A percentile compares a stretch with the other conserved stretches of the same genome.
These are phyloP conservation scores for Metschnikowia henanensis DNA, from an alignment of 805 yeast genomes.

Conservation along the genomic window DNA sequence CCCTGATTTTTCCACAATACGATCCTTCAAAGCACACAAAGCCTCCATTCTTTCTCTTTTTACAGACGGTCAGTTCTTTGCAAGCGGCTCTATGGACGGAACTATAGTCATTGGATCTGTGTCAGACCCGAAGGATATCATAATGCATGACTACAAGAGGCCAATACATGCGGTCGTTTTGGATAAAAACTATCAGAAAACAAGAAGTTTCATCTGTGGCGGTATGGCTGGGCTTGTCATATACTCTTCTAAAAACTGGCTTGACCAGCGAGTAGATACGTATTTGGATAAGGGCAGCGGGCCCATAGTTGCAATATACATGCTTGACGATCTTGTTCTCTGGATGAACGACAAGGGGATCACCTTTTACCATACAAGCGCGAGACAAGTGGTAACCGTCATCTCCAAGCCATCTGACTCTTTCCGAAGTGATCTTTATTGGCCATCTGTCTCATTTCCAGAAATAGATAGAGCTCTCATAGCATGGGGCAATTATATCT, in stretches of 20 bases:
- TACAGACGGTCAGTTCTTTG: slow-evolving; percentile 72
- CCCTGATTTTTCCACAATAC: slow-evolving; percentile 56
- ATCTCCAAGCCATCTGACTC: slow-evolving; percentile 56
- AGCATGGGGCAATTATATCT: slow-evolving; percentile 82
- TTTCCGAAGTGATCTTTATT: slow-evolving; percentile 73
- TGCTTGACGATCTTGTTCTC: slow-evolving; percentile 62
- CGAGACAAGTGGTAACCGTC: slow-evolving; percentile 48
- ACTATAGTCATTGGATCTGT: slow-evolving; percentile 81
- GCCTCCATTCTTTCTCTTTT: slow-evolving; percentile 78
- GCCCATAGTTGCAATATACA: slow-evolving; percentile 66
- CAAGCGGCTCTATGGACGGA: slow-evolving; percentile 93
- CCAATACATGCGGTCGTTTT: slow-evolving; percentile 88
- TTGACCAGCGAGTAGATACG: slow-evolving; percentile 76
- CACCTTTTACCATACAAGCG: slow-evolving; percentile 57
- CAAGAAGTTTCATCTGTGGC: slow-evolving; percentile 76
- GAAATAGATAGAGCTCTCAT: slow-evolving; percentile 67
- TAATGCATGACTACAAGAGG: slow-evolving; percentile 78
- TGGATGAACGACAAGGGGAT: slow-evolving; percentile 90
- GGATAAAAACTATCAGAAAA: slow-evolving; percentile 62
- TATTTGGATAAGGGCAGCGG: slow-evolving; percentile 60
- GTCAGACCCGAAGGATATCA: slow-evolving; percentile 57
- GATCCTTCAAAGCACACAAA: slow-evolving; percentile 81
- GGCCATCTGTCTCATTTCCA: slow-evolving; percentile 73
- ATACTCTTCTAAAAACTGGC: slow-evolving; percentile 79
- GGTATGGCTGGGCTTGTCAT: slow-evolving; percentile 87